phyloP scores from a whole-genome alignment of 2,329 filamentous ascomycete species.

The Capronia coronata region DNA sequence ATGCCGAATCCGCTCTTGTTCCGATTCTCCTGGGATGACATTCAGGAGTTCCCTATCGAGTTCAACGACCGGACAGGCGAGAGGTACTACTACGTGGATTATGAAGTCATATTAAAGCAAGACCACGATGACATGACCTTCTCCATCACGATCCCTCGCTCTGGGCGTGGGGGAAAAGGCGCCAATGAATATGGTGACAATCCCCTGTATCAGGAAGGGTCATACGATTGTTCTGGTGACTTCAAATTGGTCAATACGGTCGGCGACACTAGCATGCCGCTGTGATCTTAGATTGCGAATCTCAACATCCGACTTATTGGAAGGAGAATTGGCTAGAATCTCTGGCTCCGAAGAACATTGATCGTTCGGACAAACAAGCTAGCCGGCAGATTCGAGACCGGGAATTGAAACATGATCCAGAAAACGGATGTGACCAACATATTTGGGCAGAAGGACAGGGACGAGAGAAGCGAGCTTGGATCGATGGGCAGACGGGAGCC shows the following conservation, averaged over 20 bases:
- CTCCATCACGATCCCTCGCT: constrained; percentile 3
- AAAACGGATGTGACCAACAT: too few relatives aligned
- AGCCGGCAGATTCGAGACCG: too few relatives aligned
- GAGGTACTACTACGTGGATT: neutral
- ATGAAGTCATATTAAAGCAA: constrained; percentile 4
- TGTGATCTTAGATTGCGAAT: too few relatives aligned
- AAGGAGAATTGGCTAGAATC: too few relatives aligned
- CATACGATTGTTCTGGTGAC: neutral
- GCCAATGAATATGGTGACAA: neutral
- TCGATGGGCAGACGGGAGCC: too few relatives aligned
- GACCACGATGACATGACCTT: constrained; percentile 3
- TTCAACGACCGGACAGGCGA: neutral
- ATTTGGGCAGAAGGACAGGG: too few relatives aligned
- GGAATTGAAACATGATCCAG: too few relatives aligned
- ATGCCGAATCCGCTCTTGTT: neutral
- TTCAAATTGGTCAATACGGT: neutral
- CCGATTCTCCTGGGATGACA: neutral
- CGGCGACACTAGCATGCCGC: neutral
- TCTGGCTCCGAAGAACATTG: too few relatives aligned
- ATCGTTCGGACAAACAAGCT: too few relatives aligned
- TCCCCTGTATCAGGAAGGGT: neutral
- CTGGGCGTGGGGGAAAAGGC: neutral
- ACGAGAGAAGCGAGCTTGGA: too few relatives aligned
- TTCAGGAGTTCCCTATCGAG: too few relatives aligned
- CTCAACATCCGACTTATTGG: too few relatives aligned